Base-by-base conservation (phyloP, 2,329 filamentous ascomycete species). In the Diaporthe sp. region DNA sequence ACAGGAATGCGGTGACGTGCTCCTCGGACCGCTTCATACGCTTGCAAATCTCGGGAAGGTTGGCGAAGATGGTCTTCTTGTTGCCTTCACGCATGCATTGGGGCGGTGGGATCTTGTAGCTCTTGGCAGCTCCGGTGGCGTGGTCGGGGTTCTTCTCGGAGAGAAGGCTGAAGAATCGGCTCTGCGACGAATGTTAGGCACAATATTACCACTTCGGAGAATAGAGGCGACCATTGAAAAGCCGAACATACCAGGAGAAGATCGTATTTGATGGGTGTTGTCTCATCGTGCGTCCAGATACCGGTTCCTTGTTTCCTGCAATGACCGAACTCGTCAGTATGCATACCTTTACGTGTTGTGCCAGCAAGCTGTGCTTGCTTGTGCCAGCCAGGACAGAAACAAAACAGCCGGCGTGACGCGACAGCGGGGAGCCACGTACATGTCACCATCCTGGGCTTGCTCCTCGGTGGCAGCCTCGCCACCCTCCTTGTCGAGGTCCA, bases 51-150 rank as follows among this genome's bases (percentile, higher is more conserved):
- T 99, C 97, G 84, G 95, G 92, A 82, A 99, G 97, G 89, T 99
- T 99, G 89, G 96, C 97, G 82, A 99, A 99, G 82, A 99, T 98
- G 77, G 97, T 99, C 93, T 97, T 97, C 92, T 98, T 97, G 92
- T 99, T 99, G 84, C 97, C 97, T 95, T 99, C 97, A 87, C 97
- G 96, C 83, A 98, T 92, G 87, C 97, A 98, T 89, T 99, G 97
- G 68, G 97, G 97, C 71, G 97, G 97, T 70, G 97, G 97, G 80
- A 99, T 99, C 92, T 98, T 98, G 92, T 98, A 99, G 86, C 94
- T 97, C 90, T 95, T 97, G 82, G 92, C 92, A 78, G 95, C 95
- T 83, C 92, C 94, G 77, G 94, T 93, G 78, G 96, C 93, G 82
- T 98, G 93, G 84, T 99, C 97, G 80, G 97, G 97, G 89, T 99